A percentile compares a stretch with the other conserved stretches of the same genome.
phyloP scores from a whole-genome alignment of 352 stramenopile species.

The Globisporangium echinulatum region DNA sequence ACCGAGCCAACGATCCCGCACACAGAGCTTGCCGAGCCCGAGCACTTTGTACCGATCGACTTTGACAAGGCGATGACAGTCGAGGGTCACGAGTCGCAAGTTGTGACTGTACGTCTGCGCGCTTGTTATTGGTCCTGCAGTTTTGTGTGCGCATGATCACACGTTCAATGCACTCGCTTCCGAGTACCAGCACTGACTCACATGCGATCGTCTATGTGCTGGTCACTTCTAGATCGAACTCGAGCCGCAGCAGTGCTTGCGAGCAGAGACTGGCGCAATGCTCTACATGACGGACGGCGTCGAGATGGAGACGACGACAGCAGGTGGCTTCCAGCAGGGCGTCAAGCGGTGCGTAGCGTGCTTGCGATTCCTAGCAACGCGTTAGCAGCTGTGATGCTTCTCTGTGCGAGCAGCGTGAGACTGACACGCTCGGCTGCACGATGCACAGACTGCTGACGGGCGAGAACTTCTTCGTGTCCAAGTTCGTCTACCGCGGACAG shows the following conservation, averaged over 20 bases:
- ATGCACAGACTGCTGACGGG: constrained; percentile 57
- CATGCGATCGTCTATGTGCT: too few relatives aligned
- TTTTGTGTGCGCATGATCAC: not conserved
- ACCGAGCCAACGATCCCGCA: constrained; percentile 13
- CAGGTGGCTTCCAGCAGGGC: constrained; percentile 84
- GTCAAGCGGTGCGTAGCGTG: constrained; percentile 63
- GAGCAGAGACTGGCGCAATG: constrained; percentile 91
- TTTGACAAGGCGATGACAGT: constrained; percentile 74
- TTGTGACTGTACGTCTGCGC: constrained; percentile 49
- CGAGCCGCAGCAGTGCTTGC: constrained; percentile 86
- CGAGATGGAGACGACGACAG: constrained; percentile 87
- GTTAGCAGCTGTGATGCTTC: not conserved
- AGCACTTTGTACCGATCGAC: constrained; percentile 73
- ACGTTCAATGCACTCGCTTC: too few relatives aligned
- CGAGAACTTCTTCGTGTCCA: constrained; percentile 77
- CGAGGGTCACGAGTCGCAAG: constrained; percentile 82
- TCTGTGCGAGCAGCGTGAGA: not conserved
- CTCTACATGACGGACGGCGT: constrained; percentile 95
- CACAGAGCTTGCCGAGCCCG: constrained; percentile 35
- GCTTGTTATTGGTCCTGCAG: not conserved
- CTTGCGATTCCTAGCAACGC: not conserved
- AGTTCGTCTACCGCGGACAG: constrained; percentile 58
- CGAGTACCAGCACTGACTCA: too few relatives aligned
- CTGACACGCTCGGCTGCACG: not conserved
- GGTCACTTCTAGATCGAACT: constrained; percentile 57